Evolutionary conservation across 495 filamentous ascomycete species (phyloP).

Genomic region (Monascus purpureus): DNA sequence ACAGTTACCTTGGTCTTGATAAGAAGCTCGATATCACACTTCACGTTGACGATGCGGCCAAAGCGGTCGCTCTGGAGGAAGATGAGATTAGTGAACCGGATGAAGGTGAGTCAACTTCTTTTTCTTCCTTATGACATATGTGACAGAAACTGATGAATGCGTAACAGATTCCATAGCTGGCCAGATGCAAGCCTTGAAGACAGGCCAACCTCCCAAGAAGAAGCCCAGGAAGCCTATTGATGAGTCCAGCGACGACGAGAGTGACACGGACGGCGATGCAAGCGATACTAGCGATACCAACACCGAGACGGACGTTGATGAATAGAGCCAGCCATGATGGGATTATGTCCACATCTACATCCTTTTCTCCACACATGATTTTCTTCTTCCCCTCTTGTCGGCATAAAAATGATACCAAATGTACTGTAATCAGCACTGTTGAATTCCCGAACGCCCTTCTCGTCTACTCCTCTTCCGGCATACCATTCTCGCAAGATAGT

Average conservation of each 20-base stretch:
- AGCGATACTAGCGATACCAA: slow-evolving; percentile 66
- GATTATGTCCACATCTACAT: too few species aligned
- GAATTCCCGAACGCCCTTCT: too few species aligned
- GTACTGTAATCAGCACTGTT: too few species aligned
- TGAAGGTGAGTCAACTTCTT: slow-evolving; percentile 53
- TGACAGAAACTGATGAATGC: slow-evolving; percentile 17
- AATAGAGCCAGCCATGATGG: too few species aligned
- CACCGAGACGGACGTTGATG: slow-evolving; percentile 62
- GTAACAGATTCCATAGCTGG: slow-evolving; percentile 77
- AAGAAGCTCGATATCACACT: slow-evolving; percentile 77
- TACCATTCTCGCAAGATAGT: too few species aligned
- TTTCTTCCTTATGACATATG: slow-evolving; percentile 1
- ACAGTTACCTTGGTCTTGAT: slow-evolving; percentile 89
- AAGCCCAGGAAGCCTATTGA: slow-evolving; percentile 44
- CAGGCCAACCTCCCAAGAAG: slow-evolving; percentile 42
- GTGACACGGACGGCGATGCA: slow-evolving; percentile 76
- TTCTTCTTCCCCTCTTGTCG: too few species aligned
- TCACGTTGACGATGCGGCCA: slow-evolving; percentile 77
- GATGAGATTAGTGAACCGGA: slow-evolving; percentile 97
- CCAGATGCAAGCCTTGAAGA: slow-evolving; percentile 84
- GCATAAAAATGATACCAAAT: too few species aligned
- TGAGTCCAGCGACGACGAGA: slow-evolving; percentile 61
- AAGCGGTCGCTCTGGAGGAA: slow-evolving; percentile 62
- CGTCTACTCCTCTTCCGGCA: too few species aligned
- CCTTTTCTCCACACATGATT: too few species aligned